phyloP scores from a whole-genome alignment of 176 grass and related monocot species.

The Eragrostis nindensis region DNA sequence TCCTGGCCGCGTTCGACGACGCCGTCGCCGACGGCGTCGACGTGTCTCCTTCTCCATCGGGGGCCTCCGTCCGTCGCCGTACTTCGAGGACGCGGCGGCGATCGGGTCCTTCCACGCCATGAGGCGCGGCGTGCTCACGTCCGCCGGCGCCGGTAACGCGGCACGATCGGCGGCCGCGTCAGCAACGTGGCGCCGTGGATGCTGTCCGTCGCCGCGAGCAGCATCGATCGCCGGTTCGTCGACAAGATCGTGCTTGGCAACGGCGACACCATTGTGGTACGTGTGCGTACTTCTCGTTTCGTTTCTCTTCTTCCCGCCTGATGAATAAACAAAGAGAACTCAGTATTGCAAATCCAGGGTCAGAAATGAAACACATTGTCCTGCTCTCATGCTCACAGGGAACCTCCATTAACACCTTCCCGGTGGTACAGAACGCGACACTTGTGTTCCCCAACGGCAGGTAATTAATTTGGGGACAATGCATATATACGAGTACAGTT shows the following conservation, averaged over 20 bases:
- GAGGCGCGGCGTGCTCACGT: conserved; percentile 14
- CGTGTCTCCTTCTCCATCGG: conserved; percentile 27
- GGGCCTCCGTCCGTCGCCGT: not conserved
- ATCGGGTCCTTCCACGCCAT: conserved; percentile 46
- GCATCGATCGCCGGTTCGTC: conserved; percentile 11
- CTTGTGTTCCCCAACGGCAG: not conserved
- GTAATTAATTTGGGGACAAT: not conserved
- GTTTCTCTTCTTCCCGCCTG: too few species aligned
- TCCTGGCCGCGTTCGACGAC: conserved; percentile 50
- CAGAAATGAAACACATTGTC: not conserved
- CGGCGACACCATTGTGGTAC: not conserved
- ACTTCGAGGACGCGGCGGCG: not conserved
- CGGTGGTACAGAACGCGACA: not conserved
- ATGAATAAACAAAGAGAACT: too few species aligned
- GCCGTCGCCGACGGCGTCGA: conserved; percentile 52
- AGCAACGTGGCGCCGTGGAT: conserved; percentile 49
- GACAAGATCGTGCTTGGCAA: conserved; percentile 13
- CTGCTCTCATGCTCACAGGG: not conserved
- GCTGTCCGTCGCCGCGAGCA: not conserved
- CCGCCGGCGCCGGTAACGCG: conserved; percentile 18
- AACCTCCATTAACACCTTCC: conserved; percentile 28
- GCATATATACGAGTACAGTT: too few species aligned
- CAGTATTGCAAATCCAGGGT: too few species aligned
- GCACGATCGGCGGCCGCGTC: not conserved
- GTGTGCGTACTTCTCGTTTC: too few species aligned